Evolutionary conservation across 2,329 filamentous ascomycete genomes (phyloP), one percentile per base, ranked within the genome.

Genomic region (Aschersonia sp.): DNA sequence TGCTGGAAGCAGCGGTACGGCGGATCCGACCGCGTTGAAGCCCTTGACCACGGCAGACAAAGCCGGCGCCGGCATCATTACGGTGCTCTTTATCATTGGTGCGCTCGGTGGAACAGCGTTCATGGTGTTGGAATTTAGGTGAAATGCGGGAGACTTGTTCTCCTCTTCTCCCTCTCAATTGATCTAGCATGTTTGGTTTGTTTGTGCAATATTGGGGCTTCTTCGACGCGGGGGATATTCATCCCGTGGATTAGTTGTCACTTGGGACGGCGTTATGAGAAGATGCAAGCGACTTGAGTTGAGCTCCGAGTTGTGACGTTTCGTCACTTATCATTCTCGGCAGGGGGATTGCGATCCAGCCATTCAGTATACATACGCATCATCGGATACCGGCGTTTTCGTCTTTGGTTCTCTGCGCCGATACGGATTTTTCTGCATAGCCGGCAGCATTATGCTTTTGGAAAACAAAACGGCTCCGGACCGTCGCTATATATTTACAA

Each of bases 21-120:
- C 53, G 43, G 52, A 67, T 33, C 49, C 57, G 40, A 53, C 52
- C 11, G 57, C 50, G 43, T 51, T 57, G 33, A 52, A 47, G 37
- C 52, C 53, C 59, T 72, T 79, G 49, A 72, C 70, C 2, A 64
- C 58, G 3, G 66, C 60, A n/a, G 76, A 79, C 50, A 67, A 64
- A 54, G 74, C 73, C 1, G 77, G 72, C 0, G 77, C 76, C 1
- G 75, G 72, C 10, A 72, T 81, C 50, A 43, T 76, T 50, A 81
- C 77, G 30, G 64, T 70, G 6, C 61, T 74, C 0, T 55, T 79
- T 14, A 56, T 69, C 35, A 60, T 71, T 9, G 69, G 72, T 48
- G 58, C 77, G 31, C 43, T 78, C 4, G 71, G 67, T 11, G 71
- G 72, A n/a, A 66, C 67, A 32, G 59, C 68, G 30, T 78, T 76